Conservation (phyloP, 1,139 yeast species). For the Komagataea norvegica region DNA sequence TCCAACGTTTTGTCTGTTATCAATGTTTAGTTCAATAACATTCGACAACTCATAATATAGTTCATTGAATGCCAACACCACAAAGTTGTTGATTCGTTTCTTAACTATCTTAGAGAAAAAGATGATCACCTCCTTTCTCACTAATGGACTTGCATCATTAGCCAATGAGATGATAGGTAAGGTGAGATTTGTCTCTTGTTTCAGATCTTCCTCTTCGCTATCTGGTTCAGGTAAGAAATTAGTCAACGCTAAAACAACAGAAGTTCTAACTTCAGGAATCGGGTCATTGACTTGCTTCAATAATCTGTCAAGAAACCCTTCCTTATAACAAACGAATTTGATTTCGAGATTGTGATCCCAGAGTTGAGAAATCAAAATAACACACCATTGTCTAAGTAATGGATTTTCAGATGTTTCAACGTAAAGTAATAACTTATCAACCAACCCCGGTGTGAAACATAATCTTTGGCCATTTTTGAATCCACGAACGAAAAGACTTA, state of each 20-base stretch:
- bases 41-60: constrained; percentile 38
- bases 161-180: constrained; percentile 43
- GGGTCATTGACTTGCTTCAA: constrained; percentile 70
- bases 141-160: constrained; percentile 87
- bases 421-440: constrained; percentile 63
- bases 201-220: constrained; percentile 36
- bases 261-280: constrained; percentile 91
- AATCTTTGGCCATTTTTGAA: constrained; percentile 76
- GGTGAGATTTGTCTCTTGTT: constrained; percentile 41
- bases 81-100: constrained; percentile 67
- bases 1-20: constrained; percentile 60
- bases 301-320: constrained; percentile 56
- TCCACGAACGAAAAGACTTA: constrained; percentile 77
- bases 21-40: constrained; percentile 25
- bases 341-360: constrained; percentile 75
- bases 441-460: constrained; percentile 69
- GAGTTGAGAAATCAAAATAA: constrained; percentile 70
- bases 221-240: constrained; percentile 53
- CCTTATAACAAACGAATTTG: constrained; percentile 64
- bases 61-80: constrained; percentile 85
- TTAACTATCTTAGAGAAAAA: constrained; percentile 72
- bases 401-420: constrained; percentile 77
- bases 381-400: constrained; percentile 86
- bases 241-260: constrained; percentile 71
- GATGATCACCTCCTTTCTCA: constrained; percentile 77